These are phyloP conservation scores for Pythium sukuiense DNA, from an alignment of 352 stramenopile species.

Conservation along the genomic window DNA sequence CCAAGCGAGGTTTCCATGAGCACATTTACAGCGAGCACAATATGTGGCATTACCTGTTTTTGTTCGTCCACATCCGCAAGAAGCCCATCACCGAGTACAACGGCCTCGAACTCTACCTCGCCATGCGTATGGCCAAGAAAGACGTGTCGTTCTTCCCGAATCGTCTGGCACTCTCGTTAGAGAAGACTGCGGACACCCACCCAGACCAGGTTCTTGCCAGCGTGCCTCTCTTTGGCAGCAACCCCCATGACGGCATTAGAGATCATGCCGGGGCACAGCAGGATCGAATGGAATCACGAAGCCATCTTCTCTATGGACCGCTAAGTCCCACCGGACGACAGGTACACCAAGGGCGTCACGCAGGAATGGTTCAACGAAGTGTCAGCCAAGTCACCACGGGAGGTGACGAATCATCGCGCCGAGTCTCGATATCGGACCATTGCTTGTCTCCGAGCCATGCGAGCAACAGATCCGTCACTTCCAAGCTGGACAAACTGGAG, in stretches of 20 bases:
- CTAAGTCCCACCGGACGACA: not conserved
- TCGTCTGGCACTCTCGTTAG: conserved; percentile 56
- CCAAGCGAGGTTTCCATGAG: conserved; percentile 67
- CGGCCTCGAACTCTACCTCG: conserved; percentile 77
- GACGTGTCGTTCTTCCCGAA: conserved; percentile 79
- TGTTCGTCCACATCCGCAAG: conserved; percentile 81
- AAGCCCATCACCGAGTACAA: conserved; percentile 81
- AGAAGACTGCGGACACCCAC: conserved; percentile 17
- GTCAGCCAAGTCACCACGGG: not conserved
- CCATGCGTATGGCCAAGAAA: conserved; percentile 71
- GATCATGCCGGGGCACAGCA: not conserved
- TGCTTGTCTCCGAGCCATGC: not conserved
- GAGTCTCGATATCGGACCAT: not conserved
- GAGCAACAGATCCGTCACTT: conserved; percentile 24
- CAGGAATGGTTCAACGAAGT: not conserved
- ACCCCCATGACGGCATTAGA: not conserved
- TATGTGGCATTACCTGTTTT: conserved; percentile 80
- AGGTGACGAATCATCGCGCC: not conserved
- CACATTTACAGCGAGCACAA: conserved; percentile 80
- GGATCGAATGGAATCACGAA: not conserved
- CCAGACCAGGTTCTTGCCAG: not conserved
- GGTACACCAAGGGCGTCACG: not conserved
- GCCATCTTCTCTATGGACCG: not conserved
- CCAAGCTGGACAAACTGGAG: conserved; percentile 58
- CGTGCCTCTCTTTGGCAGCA: not conserved